These are phyloP conservation scores for Turritis glabra DNA, from an alignment of 345 rosid species.

Conservation along the genomic window DNA sequence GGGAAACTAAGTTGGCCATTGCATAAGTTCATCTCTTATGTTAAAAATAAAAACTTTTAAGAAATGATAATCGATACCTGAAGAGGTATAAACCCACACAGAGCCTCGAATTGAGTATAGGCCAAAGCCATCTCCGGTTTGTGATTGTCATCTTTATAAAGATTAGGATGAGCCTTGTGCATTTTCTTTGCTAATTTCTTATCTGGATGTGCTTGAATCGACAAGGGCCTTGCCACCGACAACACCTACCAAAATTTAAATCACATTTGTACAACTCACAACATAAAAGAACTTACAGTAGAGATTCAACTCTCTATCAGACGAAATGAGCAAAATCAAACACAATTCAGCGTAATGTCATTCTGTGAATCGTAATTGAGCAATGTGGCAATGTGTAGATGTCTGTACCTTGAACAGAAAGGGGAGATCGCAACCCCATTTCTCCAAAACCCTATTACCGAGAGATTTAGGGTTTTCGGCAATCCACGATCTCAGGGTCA, in stretches of 20 bases:
- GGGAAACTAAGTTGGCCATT: conserved; percentile 18
- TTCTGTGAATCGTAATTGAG: background rate
- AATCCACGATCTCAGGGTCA: conserved; percentile 74
- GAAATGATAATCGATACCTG: conserved; percentile 48
- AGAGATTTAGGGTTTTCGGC: conserved; percentile 67
- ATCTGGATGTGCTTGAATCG: conserved; percentile 98
- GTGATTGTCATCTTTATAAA: conserved; percentile 87
- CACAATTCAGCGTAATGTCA: too few relatives aligned
- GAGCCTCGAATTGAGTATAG: conserved; percentile 85
- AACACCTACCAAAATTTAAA: conserved; percentile 56
- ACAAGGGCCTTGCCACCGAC: conserved; percentile 87
- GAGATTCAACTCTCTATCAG: background rate
- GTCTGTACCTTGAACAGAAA: conserved; percentile 83
- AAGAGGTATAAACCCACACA: conserved; percentile 78
- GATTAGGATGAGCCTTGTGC: conserved; percentile 74
- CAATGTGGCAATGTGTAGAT: conserved; percentile 16
- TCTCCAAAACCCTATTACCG: conserved; percentile 67
- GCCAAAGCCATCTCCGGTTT: conserved; percentile 99
- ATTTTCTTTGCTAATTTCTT: conserved; percentile 69
- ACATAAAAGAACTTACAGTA: background rate
- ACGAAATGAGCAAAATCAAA: background rate
- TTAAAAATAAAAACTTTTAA: background rate
- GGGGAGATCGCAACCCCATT: conserved; percentile 98
- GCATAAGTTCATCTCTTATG: background rate
- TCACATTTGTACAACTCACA: conserved; percentile 13